Conservation (phyloP, 108 stramenopile species). For the Nannochloropsis gaditana region DNA sequence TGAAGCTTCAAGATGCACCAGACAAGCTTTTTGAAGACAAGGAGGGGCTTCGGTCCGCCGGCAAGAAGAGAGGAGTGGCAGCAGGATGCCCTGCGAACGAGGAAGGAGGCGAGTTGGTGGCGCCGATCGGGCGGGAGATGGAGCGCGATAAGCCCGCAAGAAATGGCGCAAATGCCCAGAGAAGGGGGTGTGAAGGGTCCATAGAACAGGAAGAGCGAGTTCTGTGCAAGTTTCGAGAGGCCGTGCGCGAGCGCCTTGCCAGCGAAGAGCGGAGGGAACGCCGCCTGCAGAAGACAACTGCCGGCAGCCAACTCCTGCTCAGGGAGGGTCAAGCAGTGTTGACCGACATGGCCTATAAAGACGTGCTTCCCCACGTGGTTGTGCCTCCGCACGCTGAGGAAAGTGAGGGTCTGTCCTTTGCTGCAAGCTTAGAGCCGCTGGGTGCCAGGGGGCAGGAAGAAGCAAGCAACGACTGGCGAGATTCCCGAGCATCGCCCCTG, state of each 20-base stretch:
- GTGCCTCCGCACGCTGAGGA: background rate
- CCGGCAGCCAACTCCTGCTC: background rate
- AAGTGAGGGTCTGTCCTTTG: background rate
- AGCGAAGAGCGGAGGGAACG: background rate
- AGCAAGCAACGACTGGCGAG: background rate
- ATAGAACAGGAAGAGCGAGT: background rate
- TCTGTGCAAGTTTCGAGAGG: background rate
- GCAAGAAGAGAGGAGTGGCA: conserved; percentile 6
- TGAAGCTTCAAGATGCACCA: background rate
- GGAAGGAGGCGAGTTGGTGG: background rate
- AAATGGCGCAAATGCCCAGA: no score
- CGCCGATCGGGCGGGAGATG: no score
- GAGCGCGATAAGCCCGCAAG: no score
- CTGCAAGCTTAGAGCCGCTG: background rate
- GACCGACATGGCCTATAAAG: background rate
- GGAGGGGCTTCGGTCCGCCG: background rate
- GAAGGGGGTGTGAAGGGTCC: no score
- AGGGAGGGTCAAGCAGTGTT: background rate
- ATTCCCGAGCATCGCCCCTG: background rate
- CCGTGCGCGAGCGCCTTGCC: background rate
- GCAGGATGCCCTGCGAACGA: background rate
- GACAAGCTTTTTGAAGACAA: background rate
- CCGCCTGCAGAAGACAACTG: background rate
- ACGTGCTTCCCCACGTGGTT: background rate
- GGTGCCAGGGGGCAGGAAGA: background rate